Evolutionary conservation across 805 yeast species (phyloP), one percentile per base, ranked within the genome.

Genomic region (Saturnispora dispora): DNA sequence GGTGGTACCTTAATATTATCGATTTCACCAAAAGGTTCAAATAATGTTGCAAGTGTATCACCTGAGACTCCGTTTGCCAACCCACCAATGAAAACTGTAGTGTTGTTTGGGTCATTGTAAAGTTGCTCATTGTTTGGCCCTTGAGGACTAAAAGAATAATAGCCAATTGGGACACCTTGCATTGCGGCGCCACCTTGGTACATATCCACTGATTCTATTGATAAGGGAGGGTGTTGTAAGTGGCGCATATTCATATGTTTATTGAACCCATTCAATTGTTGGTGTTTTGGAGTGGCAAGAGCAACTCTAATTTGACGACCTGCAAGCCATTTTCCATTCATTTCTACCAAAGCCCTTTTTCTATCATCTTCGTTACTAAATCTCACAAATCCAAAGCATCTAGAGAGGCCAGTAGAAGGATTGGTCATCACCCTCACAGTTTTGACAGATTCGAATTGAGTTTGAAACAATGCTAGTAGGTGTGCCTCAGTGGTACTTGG

Each of bases 391-490:
- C 93, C 93, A 67, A 85, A 85, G 60, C 93, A 83, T 57, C 91
- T 71, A 2, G 88, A 82, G 28, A 83, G 77, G 0, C 90, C 90
- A 13, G 85, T 76, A 5, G 85, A 76, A 2, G 93, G 93, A 62
- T 85, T 91, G 0, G 93, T 85, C 91, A 85, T 85, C 10, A 85
- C 91, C 53, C 93, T 71, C 6, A 85, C 93, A 2, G 93, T 85
- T 58, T 83, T 84, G 39, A 85, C 83, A 8, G 87, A 77, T 48
- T 71, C 70, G 67, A 77, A 85, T 52, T 75, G 74, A 42, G 78
- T 76, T 63, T 85, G 91, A 64, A 85, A 85, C 48, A 85, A 71
- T 23, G 87, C 81, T 46, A 85, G 67, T 52, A 85, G 66, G 63
- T 85, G 90, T 5, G 90, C 90, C 63, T 85, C 93, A 0, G 91